Percentiles rank a stretch among this genome's conserved stretches.
These are phyloP conservation scores for Trichoderma orchidacearum DNA, from an alignment of 495 filamentous ascomycete genomes.

Conservation along the genomic window DNA sequence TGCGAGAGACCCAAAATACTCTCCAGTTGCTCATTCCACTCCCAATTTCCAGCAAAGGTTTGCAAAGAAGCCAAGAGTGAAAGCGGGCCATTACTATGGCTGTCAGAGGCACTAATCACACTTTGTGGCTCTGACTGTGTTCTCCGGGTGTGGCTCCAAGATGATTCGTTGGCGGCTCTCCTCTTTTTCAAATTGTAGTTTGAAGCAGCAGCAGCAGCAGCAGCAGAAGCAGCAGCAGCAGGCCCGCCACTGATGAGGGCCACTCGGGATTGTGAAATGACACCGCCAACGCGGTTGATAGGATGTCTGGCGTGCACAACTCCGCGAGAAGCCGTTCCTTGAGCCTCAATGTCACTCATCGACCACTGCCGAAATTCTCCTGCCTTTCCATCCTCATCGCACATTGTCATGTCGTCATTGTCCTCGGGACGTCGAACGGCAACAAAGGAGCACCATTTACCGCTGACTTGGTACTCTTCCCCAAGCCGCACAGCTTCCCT, in stretches of 20 bases:
- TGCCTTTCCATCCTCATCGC: too few species aligned
- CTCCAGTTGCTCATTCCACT: conserved; percentile 4
- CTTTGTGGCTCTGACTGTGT: too few species aligned
- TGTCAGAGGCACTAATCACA: background rate
- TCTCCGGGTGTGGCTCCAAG: too few species aligned
- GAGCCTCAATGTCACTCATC: too few species aligned
- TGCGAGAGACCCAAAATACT: background rate
- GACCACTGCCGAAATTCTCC: background rate
- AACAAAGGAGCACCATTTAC: conserved; percentile 59
- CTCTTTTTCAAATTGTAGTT: background rate
- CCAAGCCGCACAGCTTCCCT: conserved; percentile 51
- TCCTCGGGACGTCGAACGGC: conserved; percentile 37
- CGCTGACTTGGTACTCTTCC: conserved; percentile 46
- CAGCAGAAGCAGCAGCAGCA: background rate
- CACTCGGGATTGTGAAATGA: background rate
- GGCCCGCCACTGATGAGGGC: too few species aligned
- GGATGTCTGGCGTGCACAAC: too few species aligned
- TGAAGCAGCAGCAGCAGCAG: background rate
- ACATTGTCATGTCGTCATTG: conserved; percentile 4
- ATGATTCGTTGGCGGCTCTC: too few species aligned
- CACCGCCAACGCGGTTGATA: too few species aligned
- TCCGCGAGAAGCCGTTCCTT: too few species aligned
- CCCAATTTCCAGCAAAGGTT: conserved; percentile 36
- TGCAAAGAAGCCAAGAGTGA: conserved; percentile 28
- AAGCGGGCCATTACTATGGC: background rate